Evolutionary conservation across 2,329 filamentous ascomycete species (phyloP).

Genomic region (Pseudocercospora ulei): DNA sequence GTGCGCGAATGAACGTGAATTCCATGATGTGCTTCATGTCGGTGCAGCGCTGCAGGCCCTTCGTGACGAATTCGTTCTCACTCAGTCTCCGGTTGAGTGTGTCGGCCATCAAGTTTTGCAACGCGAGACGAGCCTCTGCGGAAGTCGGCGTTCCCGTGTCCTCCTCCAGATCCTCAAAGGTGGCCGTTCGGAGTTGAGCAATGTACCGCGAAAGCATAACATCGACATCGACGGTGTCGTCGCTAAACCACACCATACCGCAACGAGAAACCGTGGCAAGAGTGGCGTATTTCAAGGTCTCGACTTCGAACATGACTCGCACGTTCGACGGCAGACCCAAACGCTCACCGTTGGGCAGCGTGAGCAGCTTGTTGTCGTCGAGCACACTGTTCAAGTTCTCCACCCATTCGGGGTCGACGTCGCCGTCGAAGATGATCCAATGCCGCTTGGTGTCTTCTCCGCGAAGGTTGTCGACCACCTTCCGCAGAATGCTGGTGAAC

Average conservation of each 20-base stretch:
- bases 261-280: constrained; percentile 98
- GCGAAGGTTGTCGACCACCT: constrained; percentile 97
- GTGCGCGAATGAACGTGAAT: constrained; percentile 78
- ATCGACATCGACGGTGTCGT: constrained; percentile 82
- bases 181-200: constrained; percentile 65
- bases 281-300: constrained; percentile 93
- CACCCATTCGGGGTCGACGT: constrained; percentile 98
- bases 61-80: constrained; percentile 68
- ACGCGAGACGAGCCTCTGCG: constrained; percentile 51
- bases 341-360: constrained; percentile 93
- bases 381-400: constrained; percentile 99
- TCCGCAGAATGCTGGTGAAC: constrained; percentile 93
- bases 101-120: constrained; percentile 72
- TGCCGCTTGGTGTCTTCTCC: constrained; percentile 94
- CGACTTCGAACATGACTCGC: constrained; percentile 99
- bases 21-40: constrained; percentile 95
- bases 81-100: constrained; percentile 66
- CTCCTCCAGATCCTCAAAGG: constrained; percentile 93
- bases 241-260: constrained; percentile 99
- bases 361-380: constrained; percentile 97
- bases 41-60: constrained; percentile 64
- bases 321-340: constrained; percentile 90
- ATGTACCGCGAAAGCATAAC: constrained; percentile 95
- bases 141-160: constrained; percentile 63
- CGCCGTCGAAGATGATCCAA: constrained; percentile 98